A percentile compares a stretch with the other conserved stretches of the same genome.
phyloP scores from a whole-genome alignment of 768 basidiomycete genomes.

The Lentinula guzmanii region DNA sequence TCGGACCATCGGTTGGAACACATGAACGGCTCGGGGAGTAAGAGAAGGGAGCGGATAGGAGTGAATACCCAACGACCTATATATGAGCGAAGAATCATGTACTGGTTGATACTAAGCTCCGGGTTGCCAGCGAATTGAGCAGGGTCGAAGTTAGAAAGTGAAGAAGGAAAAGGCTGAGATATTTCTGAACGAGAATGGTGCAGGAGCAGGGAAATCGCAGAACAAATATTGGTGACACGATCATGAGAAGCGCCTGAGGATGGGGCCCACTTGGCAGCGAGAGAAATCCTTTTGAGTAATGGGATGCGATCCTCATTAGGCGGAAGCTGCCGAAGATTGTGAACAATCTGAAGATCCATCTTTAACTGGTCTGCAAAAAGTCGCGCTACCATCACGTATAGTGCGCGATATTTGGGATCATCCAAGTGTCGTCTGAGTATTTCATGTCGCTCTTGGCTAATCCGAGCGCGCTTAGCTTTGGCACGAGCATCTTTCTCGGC shows the following conservation, averaged over 20 bases:
- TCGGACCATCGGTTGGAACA: constrained; percentile 49
- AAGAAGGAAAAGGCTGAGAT: constrained; percentile 22
- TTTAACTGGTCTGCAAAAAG: constrained; percentile 50
- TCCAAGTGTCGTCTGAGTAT: constrained; percentile 34
- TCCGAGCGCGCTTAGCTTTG: constrained; percentile 16
- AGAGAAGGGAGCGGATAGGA: constrained; percentile 40
- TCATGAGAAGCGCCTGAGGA: constrained; percentile 56
- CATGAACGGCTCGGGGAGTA: constrained; percentile 60
- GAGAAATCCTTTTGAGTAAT: constrained; percentile 39
- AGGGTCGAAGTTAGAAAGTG: constrained; percentile 19
- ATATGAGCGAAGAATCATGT: constrained; percentile 41
- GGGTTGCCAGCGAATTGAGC: constrained; percentile 20
- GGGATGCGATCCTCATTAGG: constrained; percentile 19
- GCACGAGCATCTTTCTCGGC: constrained; percentile 14
- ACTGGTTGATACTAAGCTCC: constrained; percentile 12
- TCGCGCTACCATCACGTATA: constrained; percentile 58
- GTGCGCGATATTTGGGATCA: constrained; percentile 49
- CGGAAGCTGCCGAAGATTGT: constrained; percentile 27
- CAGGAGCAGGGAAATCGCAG: constrained; percentile 54
- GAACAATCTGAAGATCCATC: constrained; percentile 39
- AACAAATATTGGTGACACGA: constrained; percentile 55
- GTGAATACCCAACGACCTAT: constrained; percentile 57
- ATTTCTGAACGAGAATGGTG: constrained; percentile 26
- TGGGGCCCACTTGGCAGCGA: constrained; percentile 71
- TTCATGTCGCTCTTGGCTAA: constrained; percentile 22